A percentile compares a stretch with the other conserved stretches of the same genome.
Conservation (phyloP, 306 rosid genomes). For the Acacia melanoxylon region DNA sequence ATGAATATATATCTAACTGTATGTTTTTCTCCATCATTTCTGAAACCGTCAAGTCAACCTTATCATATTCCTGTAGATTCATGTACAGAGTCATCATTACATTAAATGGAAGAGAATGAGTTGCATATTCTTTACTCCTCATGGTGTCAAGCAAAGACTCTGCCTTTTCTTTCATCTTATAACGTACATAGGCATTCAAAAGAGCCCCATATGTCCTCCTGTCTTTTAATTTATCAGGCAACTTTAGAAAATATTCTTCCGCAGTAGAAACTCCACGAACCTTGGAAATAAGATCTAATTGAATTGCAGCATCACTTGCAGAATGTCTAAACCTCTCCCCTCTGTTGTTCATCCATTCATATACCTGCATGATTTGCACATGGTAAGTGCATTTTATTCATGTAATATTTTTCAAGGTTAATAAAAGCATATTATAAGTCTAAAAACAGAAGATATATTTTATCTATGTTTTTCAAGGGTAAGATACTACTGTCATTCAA, state of each 20-base stretch:
- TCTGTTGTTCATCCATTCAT: conserved; percentile 89
- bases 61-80: conserved; percentile 76
- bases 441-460: background rate
- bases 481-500: background rate
- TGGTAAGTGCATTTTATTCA: background rate
- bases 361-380: conserved; percentile 53
- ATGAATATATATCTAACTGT: conserved; percentile 79
- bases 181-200: conserved; percentile 74
- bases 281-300: conserved; percentile 81
- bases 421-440: conserved; percentile 6
- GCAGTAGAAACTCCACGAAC: conserved; percentile 77
- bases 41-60: conserved; percentile 70
- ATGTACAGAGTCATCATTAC: conserved; percentile 97
- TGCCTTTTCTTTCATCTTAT: conserved; percentile 64
- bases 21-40: conserved; percentile 73
- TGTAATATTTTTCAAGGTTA: conserved; percentile 1
- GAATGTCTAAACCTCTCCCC: conserved; percentile 80
- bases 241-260: conserved; percentile 67
- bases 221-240: conserved; percentile 58
- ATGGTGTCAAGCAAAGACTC: conserved; percentile 76
- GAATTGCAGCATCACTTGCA: conserved; percentile 82
- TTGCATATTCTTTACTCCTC: conserved; percentile 68
- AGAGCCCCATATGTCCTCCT: conserved; percentile 81
- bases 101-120: conserved; percentile 76
- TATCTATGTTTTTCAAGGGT: background rate